Conservation (phyloP, 257 asterid genomes). For the Capsicum baccatum region DNA sequence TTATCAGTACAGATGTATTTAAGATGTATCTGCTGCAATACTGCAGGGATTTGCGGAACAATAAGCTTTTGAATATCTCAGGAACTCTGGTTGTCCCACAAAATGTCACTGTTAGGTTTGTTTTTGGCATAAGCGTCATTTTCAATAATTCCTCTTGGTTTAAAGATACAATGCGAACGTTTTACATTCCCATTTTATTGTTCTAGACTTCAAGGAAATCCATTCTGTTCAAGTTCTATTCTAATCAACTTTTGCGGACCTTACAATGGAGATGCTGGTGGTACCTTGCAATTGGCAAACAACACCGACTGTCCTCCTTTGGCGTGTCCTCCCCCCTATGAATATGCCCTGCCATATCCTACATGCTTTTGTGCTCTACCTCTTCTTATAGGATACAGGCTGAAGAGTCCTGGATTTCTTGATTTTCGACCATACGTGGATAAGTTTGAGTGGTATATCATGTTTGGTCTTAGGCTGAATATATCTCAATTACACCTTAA, state of each 20-base stretch:
- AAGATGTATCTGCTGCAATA: constrained; percentile 29
- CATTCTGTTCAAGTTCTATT: constrained; percentile 54
- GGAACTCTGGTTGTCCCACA: constrained; percentile 53
- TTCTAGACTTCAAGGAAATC: constrained; percentile 84
- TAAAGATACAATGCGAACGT: neutral
- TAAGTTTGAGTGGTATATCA: constrained; percentile 58
- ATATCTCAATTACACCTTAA: constrained; percentile 65
- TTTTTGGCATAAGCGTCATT: constrained; percentile 28
- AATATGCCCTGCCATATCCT: constrained; percentile 65
- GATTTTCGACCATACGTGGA: constrained; percentile 66
- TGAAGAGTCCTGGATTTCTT: constrained; percentile 90
- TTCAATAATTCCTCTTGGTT: neutral
- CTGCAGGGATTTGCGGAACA: constrained; percentile 81
- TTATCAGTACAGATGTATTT: constrained; percentile 9
- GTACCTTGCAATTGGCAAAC: constrained; percentile 36
- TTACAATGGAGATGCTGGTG: constrained; percentile 47
- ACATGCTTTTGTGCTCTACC: constrained; percentile 86
- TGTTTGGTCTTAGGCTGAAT: constrained; percentile 60
- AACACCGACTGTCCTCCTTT: constrained; percentile 48
- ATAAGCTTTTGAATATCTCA: constrained; percentile 58
- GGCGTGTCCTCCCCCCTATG: constrained; percentile 65
- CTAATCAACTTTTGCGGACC: constrained; percentile 55
- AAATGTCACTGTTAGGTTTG: constrained; percentile 80
- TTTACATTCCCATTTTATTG: neutral
- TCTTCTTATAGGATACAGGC: constrained; percentile 74